Evolutionary conservation across 2,329 filamentous ascomycete genomes (phyloP), one percentile per base, ranked within the genome.

Genomic region (Sporothrix pallida): DNA sequence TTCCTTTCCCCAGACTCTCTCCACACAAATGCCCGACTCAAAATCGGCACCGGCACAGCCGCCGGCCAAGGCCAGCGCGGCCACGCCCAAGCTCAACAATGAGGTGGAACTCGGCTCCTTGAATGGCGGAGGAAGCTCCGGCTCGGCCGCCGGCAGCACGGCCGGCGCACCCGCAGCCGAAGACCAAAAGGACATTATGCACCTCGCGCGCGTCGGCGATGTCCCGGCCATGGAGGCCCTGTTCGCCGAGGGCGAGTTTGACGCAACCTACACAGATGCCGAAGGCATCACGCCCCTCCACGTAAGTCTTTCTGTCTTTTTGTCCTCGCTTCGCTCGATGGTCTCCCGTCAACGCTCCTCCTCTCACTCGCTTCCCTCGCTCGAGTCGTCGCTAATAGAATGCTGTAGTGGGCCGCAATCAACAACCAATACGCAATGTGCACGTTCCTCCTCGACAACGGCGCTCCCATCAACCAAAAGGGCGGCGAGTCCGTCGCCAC

Each of bases 361-460:
- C 20, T 9, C 54, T 26, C 58, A 62, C 13, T 54, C 15, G n/a
- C 52, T 62, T 54, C 44, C 10, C 54, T 63, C 62, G 26, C 9
- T 31, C 31, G 10, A 13, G 31, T 17, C 12, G 8, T 6, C 8
- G 58, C 76, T 77, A 48, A 75, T 74, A 23, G 13, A n/a, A 13
- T 26, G 23, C 23, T 26, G 12, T 81, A 99, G 94, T 99, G 96
- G 96, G 96, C 96, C 65, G 94, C 97, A 52, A 98, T 99, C 82
- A 99, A 99, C 85, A 98, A 98, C 80, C 96, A 98, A 81, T 97
- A 95, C 84, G 93, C 93, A 77, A 94, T 98, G 86, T 98, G 95
- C 88, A 95, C 96, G 82, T 98, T 97, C 83, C 90, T 99, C 62
- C 89, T 99, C 80, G 93, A 89, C 69, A 83, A 86, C 76, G 94